Percentiles rank a stretch among this genome's conserved stretches.
phyloP scores from a whole-genome alignment of 192 early-diverging fungal species.

The Pilaira anomala region DNA sequence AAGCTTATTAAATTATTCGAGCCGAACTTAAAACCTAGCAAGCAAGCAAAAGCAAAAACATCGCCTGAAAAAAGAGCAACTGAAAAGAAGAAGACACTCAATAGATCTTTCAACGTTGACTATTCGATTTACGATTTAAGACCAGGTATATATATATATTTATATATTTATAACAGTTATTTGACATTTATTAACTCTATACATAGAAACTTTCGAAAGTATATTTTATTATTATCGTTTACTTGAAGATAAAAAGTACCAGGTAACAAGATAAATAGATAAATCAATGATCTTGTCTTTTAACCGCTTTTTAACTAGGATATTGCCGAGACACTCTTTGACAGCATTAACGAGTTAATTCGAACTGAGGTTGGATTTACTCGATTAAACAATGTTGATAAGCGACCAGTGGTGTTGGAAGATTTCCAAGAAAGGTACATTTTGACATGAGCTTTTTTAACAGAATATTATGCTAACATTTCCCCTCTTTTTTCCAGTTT shows the following conservation, averaged over 20 bases:
- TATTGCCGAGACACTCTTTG: no score
- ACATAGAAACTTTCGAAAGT: slow-evolving; percentile 68
- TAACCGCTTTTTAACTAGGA: no score
- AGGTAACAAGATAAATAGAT: slow-evolving; percentile 10
- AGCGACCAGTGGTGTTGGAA: background rate
- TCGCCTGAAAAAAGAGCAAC: slow-evolving; percentile 1
- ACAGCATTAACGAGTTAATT: no score
- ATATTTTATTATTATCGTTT: slow-evolving; percentile 71
- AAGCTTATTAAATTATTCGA: no score
- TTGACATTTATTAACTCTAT: background rate
- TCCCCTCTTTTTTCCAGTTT: slow-evolving; percentile 44
- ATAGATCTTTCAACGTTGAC: background rate
- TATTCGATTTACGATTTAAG: slow-evolving; percentile 40
- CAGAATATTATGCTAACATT: background rate
- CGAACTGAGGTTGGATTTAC: slow-evolving; percentile 17
- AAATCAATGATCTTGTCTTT: no score
- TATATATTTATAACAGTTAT: background rate
- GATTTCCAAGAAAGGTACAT: slow-evolving; percentile 31
- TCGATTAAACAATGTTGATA: slow-evolving; percentile 18
- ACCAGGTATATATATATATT: slow-evolving; percentile 38
- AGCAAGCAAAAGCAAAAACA: background rate
- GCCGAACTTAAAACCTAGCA: background rate
- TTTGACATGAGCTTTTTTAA: background rate
- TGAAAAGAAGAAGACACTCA: slow-evolving; percentile 7
- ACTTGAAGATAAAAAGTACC: slow-evolving; percentile 62